Percentiles rank a stretch among this genome's conserved stretches.
Conservation (phyloP, 345 rosid genomes). For the Populus simonii region DNA sequence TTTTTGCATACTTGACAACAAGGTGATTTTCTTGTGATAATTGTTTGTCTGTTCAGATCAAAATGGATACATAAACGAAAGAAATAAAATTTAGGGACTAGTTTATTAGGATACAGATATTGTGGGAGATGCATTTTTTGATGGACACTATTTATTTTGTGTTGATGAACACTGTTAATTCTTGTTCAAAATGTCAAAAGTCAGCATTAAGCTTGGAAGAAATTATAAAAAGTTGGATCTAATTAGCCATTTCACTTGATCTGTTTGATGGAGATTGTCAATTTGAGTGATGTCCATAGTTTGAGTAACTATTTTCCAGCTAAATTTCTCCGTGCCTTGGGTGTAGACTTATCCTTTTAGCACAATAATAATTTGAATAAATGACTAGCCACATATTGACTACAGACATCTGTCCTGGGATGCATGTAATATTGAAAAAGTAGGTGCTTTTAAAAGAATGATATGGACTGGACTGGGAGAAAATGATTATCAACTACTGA, state of each 20-base stretch:
- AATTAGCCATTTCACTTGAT: not conserved
- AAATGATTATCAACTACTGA: not conserved
- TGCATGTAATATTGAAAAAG: not conserved
- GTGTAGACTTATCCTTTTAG: not conserved
- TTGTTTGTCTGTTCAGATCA: not conserved
- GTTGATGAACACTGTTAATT: not conserved
- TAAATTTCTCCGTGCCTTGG: not conserved
- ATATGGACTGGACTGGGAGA: not conserved
- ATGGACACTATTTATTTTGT: not conserved
- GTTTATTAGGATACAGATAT: not conserved
- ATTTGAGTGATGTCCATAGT: not conserved
- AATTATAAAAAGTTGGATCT: not conserved
- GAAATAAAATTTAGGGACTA: not conserved
- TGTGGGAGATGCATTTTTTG: not conserved
- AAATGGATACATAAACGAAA: not conserved
- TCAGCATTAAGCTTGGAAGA: not conserved
- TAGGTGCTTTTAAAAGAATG: not conserved
- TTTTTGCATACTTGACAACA: not conserved
- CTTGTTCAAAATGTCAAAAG: not conserved
- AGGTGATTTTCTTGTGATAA: not conserved
- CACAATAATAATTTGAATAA: not conserved
- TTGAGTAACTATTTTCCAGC: not conserved
- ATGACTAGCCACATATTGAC: not conserved
- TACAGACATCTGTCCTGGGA: not conserved
- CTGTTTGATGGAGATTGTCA: not conserved